phyloP scores from a whole-genome alignment of 176 grass and related monocot genomes.

The Bolboschoenus planiculmis region DNA sequence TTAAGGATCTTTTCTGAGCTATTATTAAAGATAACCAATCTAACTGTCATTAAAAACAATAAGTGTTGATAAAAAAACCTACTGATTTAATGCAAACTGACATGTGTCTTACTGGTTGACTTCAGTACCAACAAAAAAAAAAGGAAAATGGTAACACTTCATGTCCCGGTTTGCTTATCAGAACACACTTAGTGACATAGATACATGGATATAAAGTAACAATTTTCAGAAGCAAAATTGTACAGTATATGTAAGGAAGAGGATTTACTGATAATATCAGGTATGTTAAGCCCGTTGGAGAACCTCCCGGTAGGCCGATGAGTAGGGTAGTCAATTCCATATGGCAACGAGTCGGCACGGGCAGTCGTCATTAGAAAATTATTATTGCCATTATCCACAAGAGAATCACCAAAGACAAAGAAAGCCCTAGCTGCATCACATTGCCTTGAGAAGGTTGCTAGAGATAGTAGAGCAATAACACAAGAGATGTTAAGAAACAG shows the following conservation, averaged over 20 bases:
- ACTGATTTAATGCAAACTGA: background rate
- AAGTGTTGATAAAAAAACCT: background rate
- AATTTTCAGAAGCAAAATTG: background rate
- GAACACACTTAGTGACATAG: background rate
- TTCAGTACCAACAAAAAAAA: background rate
- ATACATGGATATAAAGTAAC: background rate
- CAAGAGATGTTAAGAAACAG: slow-evolving; percentile 16
- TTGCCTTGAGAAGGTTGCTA: slow-evolving; percentile 15
- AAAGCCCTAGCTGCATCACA: slow-evolving; percentile 61
- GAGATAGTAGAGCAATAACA: slow-evolving; percentile 5
- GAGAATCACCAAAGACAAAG: slow-evolving; percentile 96
- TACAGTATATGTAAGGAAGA: background rate
- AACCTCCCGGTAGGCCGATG: slow-evolving; percentile 67
- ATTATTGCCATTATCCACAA: slow-evolving; percentile 96
- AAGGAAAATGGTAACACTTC: background rate
- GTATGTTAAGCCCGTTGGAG: slow-evolving; percentile 90
- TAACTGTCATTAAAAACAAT: too few species aligned
- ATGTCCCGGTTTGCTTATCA: background rate
- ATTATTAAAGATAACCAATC: background rate
- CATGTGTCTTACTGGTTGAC: background rate
- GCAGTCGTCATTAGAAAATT: slow-evolving; percentile 81
- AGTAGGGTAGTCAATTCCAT: slow-evolving; percentile 81
- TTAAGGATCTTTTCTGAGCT: background rate
- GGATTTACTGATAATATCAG: slow-evolving; percentile 75
- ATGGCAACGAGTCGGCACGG: slow-evolving; percentile 71